Evolutionary conservation across 2,329 filamentous ascomycete species (phyloP).

Genomic region (Blumeriella jaapii): DNA sequence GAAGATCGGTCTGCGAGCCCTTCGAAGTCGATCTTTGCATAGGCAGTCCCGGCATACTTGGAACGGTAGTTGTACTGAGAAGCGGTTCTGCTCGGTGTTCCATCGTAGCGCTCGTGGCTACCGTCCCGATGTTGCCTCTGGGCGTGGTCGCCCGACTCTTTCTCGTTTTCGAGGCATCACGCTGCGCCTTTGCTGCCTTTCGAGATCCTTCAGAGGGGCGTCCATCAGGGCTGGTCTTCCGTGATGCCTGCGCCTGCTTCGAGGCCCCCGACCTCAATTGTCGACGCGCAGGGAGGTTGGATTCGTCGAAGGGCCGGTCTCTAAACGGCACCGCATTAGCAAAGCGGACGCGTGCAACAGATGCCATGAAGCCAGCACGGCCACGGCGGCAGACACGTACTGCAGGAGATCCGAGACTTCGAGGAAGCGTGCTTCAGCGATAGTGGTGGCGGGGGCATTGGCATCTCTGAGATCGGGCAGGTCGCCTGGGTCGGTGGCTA

Average conservation of each 20-base stretch:
- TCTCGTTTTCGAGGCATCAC: conserved; percentile 19
- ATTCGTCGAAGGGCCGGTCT: conserved; percentile 39
- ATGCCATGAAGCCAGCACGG: conserved; percentile 9
- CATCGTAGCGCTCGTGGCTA: conserved; percentile 8
- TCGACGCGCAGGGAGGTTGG: conserved; percentile 39
- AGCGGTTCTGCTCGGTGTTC: neutral
- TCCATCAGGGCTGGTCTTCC: conserved; percentile 17
- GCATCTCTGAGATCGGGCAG: conserved; percentile 44
- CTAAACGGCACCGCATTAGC: conserved; percentile 27
- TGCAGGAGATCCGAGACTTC: conserved; percentile 46
- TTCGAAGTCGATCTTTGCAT: conserved; percentile 23
- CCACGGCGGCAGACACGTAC: conserved; percentile 34
- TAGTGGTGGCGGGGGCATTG: conserved; percentile 42
- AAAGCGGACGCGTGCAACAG: conserved; percentile 13
- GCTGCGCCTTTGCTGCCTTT: conserved; percentile 17
- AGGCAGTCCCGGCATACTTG: conserved; percentile 10
- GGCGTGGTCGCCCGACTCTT: conserved; percentile 21
- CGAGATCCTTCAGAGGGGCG: conserved; percentile 11
- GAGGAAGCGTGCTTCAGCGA: conserved; percentile 44
- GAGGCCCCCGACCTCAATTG: conserved; percentile 34
- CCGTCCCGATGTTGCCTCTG: conserved; percentile 14
- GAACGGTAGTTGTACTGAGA: conserved; percentile 3
- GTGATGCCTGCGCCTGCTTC: conserved; percentile 29
- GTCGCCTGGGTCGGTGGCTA: conserved; percentile 47
- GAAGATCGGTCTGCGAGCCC: conserved; percentile 24